These are phyloP conservation scores for Coprinopsis strossmayeri DNA, from an alignment of 768 basidiomycete species.

Conservation along the genomic window DNA sequence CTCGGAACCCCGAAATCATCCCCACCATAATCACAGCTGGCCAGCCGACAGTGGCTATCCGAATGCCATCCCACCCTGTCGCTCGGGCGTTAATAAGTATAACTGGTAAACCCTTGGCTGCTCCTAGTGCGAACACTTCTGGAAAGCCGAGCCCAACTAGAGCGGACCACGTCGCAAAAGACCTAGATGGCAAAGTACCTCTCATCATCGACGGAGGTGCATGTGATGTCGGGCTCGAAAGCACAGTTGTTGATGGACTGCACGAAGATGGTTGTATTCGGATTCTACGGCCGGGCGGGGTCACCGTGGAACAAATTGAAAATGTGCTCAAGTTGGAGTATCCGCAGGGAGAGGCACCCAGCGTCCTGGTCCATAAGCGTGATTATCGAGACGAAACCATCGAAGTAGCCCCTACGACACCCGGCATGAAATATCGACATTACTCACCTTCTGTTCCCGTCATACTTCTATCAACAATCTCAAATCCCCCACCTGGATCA, in stretches of 20 bases:
- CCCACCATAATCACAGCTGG: constrained; percentile 75
- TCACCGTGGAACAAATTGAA: constrained; percentile 85
- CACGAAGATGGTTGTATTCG: constrained; percentile 69
- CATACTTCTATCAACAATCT: constrained; percentile 54
- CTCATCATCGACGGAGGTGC: constrained; percentile 90
- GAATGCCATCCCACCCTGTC: constrained; percentile 93
- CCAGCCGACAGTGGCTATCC: constrained; percentile 78
- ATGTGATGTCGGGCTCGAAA: constrained; percentile 89
- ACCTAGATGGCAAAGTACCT: constrained; percentile 67
- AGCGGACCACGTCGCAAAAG: constrained; percentile 76
- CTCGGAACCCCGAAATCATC: constrained; percentile 52
- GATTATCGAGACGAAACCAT: constrained; percentile 68
- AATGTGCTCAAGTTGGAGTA: constrained; percentile 40
- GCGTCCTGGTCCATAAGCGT: constrained; percentile 71
- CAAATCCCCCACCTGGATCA: constrained; percentile 32
- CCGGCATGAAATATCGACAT: constrained; percentile 98
- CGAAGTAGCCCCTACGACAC: constrained; percentile 83
- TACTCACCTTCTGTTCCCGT: constrained; percentile 92
- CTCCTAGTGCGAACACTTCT: constrained; percentile 92
- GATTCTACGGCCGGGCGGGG: constrained; percentile 85
- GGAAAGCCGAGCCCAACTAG: constrained; percentile 92
- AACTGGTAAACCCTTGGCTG: constrained; percentile 73
- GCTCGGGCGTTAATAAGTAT: constrained; percentile 83
- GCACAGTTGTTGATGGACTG: constrained; percentile 90
- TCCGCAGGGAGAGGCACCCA: constrained; percentile 31